Evolutionary conservation across 2,329 filamentous ascomycete species (phyloP), one percentile per base, ranked within the genome.

Genomic region (Alternaria brassicicola): DNA sequence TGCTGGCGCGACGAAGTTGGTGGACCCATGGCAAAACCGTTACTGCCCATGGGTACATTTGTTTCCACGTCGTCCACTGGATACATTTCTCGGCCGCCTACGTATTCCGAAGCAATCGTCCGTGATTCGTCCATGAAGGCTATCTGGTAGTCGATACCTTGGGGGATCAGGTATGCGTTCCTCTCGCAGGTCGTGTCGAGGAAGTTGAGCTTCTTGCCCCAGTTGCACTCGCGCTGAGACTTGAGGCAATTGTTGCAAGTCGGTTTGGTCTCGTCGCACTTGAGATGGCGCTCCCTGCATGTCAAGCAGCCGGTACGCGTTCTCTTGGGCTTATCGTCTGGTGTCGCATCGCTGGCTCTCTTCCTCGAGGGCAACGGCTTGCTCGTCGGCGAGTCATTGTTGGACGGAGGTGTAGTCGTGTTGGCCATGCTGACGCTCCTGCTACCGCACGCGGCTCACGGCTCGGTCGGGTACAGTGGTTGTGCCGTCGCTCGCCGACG

Each of bases 281-380:
- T 97, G 50, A 97, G 81, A 81, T 97, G 93, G 45, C 93, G 84
- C 76, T 96, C 91, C 66, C 93, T 85, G 77, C 93, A 97, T 2
- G 93, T 97, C 65, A 97, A 80, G 75, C 93, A 97, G 35, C 93
- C 93, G 3, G 93, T 97, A 45, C 94, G 88, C 17, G 96, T 92
- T 64, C 93, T 85, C 78, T 89, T 94, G n/a, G 92, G 88, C 76
- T 93, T 94, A 62, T 72, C 78, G 23, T 76, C 72, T 8, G 72
- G 66, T 4, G 68, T 65, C 39, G 63, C 64, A 26, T 70, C 66
- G 48, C 60, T 61, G 10, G 66, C 64, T 46, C 66, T 57, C 52
- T 70, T 70, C 57, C 66, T 67, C 4, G 62, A 46, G 7, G 61
- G 50, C 33, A 53, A 49, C 5, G 60, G 43, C 57, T 62, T 66